Percentiles rank a stretch among this genome's conserved stretches.
Conservation (phyloP, 2,329 filamentous ascomycete genomes). For the Venturiaceae sp. region DNA sequence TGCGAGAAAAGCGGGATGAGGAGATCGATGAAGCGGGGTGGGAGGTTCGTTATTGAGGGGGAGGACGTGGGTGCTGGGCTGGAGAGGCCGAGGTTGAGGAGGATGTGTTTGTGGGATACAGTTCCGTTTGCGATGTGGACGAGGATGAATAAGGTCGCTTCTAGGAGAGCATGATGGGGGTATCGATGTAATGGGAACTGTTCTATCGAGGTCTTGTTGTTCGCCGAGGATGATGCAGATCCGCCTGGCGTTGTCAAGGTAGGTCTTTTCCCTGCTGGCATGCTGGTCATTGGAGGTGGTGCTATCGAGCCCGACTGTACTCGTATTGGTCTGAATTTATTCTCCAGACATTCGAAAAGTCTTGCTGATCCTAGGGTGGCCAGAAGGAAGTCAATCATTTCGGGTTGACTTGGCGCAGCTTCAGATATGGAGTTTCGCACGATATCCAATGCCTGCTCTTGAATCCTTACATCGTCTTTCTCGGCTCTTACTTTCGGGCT, state of each 20-base stretch:
- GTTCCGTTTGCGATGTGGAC: conserved; percentile 81
- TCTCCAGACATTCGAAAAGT: conserved; percentile 70
- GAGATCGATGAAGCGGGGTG: conserved; percentile 53
- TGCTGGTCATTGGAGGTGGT: not conserved
- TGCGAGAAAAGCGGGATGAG: conserved; percentile 66
- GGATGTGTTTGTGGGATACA: conserved; percentile 64
- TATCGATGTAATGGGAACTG: conserved; percentile 19
- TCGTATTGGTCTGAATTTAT: conserved; percentile 58
- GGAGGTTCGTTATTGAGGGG: conserved; percentile 36
- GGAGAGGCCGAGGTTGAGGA: conserved; percentile 15
- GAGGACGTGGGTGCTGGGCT: conserved; percentile 58
- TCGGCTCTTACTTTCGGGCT: conserved; percentile 58
- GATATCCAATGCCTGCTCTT: conserved; percentile 84
- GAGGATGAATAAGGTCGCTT: conserved; percentile 69
- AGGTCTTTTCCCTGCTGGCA: conserved; percentile 6
- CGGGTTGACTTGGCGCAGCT: conserved; percentile 36
- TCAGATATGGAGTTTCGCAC: conserved; percentile 81
- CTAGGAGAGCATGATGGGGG: conserved; percentile 53
- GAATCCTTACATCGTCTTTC: conserved; percentile 72
- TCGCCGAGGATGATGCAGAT: not conserved
- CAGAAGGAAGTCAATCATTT: conserved; percentile 81
- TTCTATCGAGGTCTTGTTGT: conserved; percentile 14
- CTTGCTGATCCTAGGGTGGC: conserved; percentile 63
- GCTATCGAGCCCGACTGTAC: not conserved
- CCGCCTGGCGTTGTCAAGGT: conserved; percentile 34